phyloP scores from a whole-genome alignment of 2,329 filamentous ascomycete genomes.

The Fusarium lateritium region DNA sequence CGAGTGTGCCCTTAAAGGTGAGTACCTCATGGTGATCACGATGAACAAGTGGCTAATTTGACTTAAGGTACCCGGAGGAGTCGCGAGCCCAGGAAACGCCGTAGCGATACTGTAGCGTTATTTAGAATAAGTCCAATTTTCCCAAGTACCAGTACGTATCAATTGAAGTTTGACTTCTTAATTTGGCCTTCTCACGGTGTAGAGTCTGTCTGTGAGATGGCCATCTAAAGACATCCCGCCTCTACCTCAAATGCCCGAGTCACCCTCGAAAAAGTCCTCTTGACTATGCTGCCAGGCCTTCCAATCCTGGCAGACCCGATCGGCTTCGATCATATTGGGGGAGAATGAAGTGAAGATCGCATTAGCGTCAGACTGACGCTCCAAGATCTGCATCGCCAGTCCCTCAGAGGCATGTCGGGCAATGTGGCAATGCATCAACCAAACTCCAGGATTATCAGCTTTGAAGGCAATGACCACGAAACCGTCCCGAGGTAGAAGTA shows the following conservation, averaged over 20 bases:
- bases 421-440: slow-evolving; percentile 66
- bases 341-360: slow-evolving; percentile 5
- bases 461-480: slow-evolving; percentile 64
- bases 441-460: slow-evolving; percentile 63
- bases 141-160: too few relatives aligned
- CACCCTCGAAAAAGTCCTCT: slow-evolving; percentile 31
- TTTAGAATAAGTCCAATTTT: too few relatives aligned
- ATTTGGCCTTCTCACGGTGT: too few relatives aligned
- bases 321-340: slow-evolving; percentile 24
- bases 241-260: slow-evolving; percentile 22
- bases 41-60: background rate
- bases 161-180: too few relatives aligned
- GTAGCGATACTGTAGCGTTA: background rate
- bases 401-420: slow-evolving; percentile 61
- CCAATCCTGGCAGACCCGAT: slow-evolving; percentile 22
- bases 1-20: too few relatives aligned
- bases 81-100: background rate
- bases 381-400: slow-evolving; percentile 42
- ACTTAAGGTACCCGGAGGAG: background rate
- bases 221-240: too few relatives aligned
- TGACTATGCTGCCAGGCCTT: slow-evolving; percentile 23
- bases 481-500: slow-evolving; percentile 59
- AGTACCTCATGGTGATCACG: too few relatives aligned
- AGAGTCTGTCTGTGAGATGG: too few relatives aligned
- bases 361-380: slow-evolving; percentile 35